Percentiles rank a stretch among this genome's conserved stretches.
phyloP scores from a whole-genome alignment of 805 yeast species.

The Barnettozyma sucrosica region DNA sequence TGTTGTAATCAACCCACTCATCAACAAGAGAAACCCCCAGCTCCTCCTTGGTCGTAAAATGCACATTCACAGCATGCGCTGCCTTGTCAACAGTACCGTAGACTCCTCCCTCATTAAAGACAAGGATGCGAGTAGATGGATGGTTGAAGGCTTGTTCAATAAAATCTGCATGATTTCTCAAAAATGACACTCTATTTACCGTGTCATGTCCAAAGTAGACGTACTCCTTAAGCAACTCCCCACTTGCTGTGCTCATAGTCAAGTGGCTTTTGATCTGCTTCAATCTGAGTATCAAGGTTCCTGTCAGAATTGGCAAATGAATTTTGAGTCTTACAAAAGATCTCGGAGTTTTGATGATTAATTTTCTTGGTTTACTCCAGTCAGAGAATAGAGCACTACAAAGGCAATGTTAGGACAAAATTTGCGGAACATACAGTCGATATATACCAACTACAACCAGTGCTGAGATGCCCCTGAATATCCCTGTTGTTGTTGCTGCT shows the following conservation, averaged over 20 bases:
- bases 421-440: background rate
- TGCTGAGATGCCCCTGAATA: slow-evolving; percentile 10
- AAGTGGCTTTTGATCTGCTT: slow-evolving; percentile 3
- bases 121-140: slow-evolving; percentile 37
- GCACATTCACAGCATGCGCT: background rate
- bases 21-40: slow-evolving; percentile 11
- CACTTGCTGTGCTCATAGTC: background rate
- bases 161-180: slow-evolving; percentile 46
- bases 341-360: background rate
- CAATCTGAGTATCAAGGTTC: background rate
- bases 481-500: slow-evolving; percentile 7
- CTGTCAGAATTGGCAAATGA: background rate
- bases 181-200: slow-evolving; percentile 52
- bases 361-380: no score
- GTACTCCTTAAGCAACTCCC: slow-evolving; percentile 6
- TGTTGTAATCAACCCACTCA: slow-evolving; percentile 12
- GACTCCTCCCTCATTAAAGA: slow-evolving; percentile 27
- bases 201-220: slow-evolving; percentile 44
- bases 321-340: background rate
- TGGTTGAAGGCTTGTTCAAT: slow-evolving; percentile 35
- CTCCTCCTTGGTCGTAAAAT: slow-evolving; percentile 16
- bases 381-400: no score
- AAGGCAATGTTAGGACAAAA: no score
- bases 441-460: slow-evolving; percentile 10
- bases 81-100: slow-evolving; percentile 8